Base-by-base conservation (phyloP, 2,329 filamentous ascomycete genomes). In the Cladosporium sp. region DNA sequence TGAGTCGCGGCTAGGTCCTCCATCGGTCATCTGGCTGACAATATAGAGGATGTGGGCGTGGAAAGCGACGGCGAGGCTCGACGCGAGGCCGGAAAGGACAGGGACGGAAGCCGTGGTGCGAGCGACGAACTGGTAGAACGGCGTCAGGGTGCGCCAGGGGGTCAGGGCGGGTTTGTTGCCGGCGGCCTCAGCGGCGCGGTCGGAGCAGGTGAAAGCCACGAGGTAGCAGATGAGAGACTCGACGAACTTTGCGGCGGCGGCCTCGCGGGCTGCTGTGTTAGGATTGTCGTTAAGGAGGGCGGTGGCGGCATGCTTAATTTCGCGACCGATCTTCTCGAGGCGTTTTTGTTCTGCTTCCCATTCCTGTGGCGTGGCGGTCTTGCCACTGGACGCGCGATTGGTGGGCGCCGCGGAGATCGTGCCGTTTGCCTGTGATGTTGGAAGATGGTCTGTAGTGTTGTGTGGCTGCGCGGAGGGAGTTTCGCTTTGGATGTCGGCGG, bases 271-370 rank as follows among this genome's bases (percentile, higher is more conserved):
- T 35, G 41, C 14, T 1, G 38, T n/a, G 40, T 43, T 50, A 8
- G 51, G 44, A 42, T 48, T 28, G 34, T 43, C 61, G 7, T 63
- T 60, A 38, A 66, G 60, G 48, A 72, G 65, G 49, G 68, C 70
- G 38, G 69, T 65, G 2, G 69, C 68, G 45, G 72, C 68, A 49
- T 76, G 73, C 61, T 77, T 77, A n/a, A 77, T 62, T 1, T 70
- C 66, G 7, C 72, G 69, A 9, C 74, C 74, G 49, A 73, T 65
- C 3, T 60, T 63, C 35, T 73, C 71, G 41, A 73, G 60, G 32
- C 70, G 71, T 46, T 64, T 65, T 11, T 71, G 72, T 16, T 69
- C 66, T 1, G 67, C 61, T 7, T 67, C 66, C 56, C 73, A 69
- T 1, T 68, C 58, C 11, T 68, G 59, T 4, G 48, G 10, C n/a